Conservation (phyloP, 495 filamentous ascomycete genomes). For the Aspergillus ellipticus region DNA sequence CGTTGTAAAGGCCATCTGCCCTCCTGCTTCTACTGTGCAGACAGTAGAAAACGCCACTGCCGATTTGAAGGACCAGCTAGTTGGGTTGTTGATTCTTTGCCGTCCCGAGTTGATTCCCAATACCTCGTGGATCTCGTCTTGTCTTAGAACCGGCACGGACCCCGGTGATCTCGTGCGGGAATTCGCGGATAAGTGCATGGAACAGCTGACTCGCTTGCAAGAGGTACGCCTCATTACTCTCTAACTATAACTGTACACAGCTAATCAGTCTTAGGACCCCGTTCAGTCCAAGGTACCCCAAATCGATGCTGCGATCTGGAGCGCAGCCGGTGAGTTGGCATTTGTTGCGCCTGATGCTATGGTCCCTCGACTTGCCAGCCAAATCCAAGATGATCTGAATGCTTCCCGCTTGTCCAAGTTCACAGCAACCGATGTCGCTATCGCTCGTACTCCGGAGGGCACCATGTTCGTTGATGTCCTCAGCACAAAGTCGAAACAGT, state of each 20-base stretch:
- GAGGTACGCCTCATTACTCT: conserved; percentile 13
- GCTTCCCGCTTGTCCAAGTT: conserved; percentile 60
- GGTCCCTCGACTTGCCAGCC: conserved; percentile 67
- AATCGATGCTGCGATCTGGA: conserved; percentile 67
- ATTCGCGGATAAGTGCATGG: conserved; percentile 46
- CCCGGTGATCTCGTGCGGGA: conserved; percentile 69
- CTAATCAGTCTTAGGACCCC: conserved; percentile 22
- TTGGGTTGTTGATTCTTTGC: conserved; percentile 72
- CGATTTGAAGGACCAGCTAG: conserved; percentile 57
- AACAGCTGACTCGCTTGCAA: conserved; percentile 37
- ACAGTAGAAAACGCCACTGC: conserved; percentile 34
- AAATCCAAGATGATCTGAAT: conserved; percentile 68
- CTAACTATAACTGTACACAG: not conserved
- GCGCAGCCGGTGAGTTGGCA: conserved; percentile 80
- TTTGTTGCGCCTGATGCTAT: conserved; percentile 87
- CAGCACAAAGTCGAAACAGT: conserved; percentile 65
- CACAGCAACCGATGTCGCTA: conserved; percentile 83
- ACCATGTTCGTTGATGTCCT: conserved; percentile 87
- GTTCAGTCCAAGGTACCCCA: conserved; percentile 37
- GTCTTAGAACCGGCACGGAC: conserved; percentile 72
- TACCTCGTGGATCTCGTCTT: conserved; percentile 82
- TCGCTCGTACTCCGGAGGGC: conserved; percentile 83
- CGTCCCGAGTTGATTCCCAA: conserved; percentile 73
- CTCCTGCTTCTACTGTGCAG: conserved; percentile 38
- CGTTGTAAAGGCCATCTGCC: conserved; percentile 69